These are phyloP conservation scores for Poronia punctata DNA, from an alignment of 495 filamentous ascomycete species.

Conservation along the genomic window DNA sequence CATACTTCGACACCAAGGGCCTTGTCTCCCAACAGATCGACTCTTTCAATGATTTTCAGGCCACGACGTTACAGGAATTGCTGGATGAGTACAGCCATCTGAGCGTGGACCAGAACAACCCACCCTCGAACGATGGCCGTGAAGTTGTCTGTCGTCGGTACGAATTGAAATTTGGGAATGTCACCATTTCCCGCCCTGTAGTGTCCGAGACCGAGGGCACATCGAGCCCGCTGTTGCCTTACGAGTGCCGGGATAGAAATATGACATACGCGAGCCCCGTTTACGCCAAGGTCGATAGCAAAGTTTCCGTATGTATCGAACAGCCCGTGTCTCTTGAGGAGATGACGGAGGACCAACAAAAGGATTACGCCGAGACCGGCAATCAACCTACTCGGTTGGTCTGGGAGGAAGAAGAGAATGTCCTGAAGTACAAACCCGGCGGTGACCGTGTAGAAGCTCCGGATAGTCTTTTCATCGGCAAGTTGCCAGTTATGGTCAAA, in stretches of 20 bases:
- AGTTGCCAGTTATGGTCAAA: slow-evolving; percentile 95
- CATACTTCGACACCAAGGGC: slow-evolving; percentile 93
- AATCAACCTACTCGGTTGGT: slow-evolving; percentile 45
- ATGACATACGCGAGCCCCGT: slow-evolving; percentile 91
- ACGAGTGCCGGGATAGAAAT: slow-evolving; percentile 89
- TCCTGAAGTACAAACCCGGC: slow-evolving; percentile 30
- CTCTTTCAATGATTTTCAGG: slow-evolving; percentile 95
- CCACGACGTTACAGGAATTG: slow-evolving; percentile 84
- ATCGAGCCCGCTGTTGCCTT: slow-evolving; percentile 72
- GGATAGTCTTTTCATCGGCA: slow-evolving; percentile 71
- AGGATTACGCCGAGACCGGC: slow-evolving; percentile 37
- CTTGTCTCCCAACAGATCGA: slow-evolving; percentile 96
- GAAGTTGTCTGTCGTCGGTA: slow-evolving; percentile 79
- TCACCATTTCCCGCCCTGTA: slow-evolving; percentile 75
- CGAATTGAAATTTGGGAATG: slow-evolving; percentile 82
- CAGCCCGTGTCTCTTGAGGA: slow-evolving; percentile 54
- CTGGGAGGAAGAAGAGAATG: slow-evolving; percentile 51
- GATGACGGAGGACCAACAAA: slow-evolving; percentile 54
- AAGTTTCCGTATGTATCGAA: slow-evolving; percentile 73
- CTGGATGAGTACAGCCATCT: slow-evolving; percentile 83
- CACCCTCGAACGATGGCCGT: slow-evolving; percentile 61
- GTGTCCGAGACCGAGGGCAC: slow-evolving; percentile 89
- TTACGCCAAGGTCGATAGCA: slow-evolving; percentile 76
- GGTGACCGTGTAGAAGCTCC: slow-evolving; percentile 37
- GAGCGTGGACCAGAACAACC: slow-evolving; percentile 80